These are phyloP conservation scores for Microthlaspi erraticum DNA, from an alignment of 345 rosid genomes.

Conservation along the genomic window DNA sequence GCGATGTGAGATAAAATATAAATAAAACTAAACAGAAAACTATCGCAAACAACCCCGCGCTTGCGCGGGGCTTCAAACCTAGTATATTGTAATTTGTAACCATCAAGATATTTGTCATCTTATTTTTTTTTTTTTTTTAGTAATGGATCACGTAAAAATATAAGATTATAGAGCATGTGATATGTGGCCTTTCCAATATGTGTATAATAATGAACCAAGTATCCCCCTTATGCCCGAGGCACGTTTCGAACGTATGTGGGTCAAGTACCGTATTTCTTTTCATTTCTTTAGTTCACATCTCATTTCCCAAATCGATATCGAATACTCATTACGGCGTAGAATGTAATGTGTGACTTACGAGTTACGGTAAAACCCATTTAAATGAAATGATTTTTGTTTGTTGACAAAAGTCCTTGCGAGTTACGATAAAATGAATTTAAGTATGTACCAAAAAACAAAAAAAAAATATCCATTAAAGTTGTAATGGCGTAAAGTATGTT, in stretches of 20 bases:
- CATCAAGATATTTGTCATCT: slow-evolving; percentile 10
- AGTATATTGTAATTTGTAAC: no score
- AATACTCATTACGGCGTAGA: not conserved
- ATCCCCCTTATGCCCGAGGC: slow-evolving; percentile 24
- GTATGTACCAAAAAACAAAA: no score
- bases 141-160: not conserved
- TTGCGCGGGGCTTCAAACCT: no score
- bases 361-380: no score
- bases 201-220: slow-evolving; percentile 42
- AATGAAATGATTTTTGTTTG: no score
- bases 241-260: slow-evolving; percentile 27
- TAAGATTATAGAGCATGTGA: not conserved
- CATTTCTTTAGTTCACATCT: not conserved
- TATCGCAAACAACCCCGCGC: no score
- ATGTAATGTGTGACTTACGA: no score
- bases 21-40: no score
- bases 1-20: no score
- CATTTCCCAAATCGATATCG: not conserved
- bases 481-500: not conserved
- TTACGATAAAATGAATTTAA: no score
- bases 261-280: slow-evolving; percentile 23
- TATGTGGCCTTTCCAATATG: slow-evolving; percentile 29
- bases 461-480: no score
- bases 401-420: no score
- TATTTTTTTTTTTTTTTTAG: not conserved